These are phyloP conservation scores for Huntiella decipiens DNA, from an alignment of 2,329 filamentous ascomycete genomes.

Conservation along the genomic window DNA sequence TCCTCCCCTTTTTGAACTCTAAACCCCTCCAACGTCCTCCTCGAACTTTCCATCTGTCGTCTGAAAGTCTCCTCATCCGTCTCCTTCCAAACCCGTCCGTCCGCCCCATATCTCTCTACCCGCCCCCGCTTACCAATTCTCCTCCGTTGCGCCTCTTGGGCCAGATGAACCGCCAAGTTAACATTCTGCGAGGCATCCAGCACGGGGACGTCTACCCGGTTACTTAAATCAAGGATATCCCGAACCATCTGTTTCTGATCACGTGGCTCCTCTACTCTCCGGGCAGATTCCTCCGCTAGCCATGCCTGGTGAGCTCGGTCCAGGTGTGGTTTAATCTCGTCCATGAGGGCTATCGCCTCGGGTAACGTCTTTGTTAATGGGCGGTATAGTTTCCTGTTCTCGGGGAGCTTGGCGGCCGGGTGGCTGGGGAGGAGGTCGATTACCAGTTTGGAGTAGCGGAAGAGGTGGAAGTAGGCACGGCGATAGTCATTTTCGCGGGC, in stretches of 20 bases:
- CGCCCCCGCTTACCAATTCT: constrained; percentile 33
- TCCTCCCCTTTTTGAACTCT: constrained; percentile 4
- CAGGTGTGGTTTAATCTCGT: constrained; percentile 62
- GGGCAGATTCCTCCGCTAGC: constrained; percentile 21
- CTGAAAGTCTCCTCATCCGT: constrained; percentile 25
- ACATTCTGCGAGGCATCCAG: constrained; percentile 53
- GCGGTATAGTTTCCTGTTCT: constrained; percentile 44
- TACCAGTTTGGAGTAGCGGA: constrained; percentile 73
- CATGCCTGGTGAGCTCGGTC: constrained; percentile 52
- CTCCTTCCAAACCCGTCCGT: constrained; percentile 27
- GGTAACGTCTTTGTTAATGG: constrained; percentile 29
- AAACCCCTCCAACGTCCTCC: constrained; percentile 24
- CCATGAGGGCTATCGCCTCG: constrained; percentile 49
- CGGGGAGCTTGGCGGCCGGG: constrained; percentile 50
- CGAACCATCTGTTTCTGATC: constrained; percentile 11
- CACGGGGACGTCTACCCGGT: constrained; percentile 26
- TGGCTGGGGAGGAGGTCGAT: constrained; percentile 57
- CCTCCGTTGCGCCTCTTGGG: constrained; percentile 50
- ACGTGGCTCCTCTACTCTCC: neutral
- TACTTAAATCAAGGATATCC: constrained; percentile 15
- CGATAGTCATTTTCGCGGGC: constrained; percentile 69
- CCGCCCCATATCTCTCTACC: constrained; percentile 20
- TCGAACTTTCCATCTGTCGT: constrained; percentile 33
- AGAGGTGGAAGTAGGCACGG: constrained; percentile 79
- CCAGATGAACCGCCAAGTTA: constrained; percentile 58